phyloP scores from a whole-genome alignment of 2,329 filamentous ascomycete genomes.

The Colletotrichum tamarilloi region DNA sequence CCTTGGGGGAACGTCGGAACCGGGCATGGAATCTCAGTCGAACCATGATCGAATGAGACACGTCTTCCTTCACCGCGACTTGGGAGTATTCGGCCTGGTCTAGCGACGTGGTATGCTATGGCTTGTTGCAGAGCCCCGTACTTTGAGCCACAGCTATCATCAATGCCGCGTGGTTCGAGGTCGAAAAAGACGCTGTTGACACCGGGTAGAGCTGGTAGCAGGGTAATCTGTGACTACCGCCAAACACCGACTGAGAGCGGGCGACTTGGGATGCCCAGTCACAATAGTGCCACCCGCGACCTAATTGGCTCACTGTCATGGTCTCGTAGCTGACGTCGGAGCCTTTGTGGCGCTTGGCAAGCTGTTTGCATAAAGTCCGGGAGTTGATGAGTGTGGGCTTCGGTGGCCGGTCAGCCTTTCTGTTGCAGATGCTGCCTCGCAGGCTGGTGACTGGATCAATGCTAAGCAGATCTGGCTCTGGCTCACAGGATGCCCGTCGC shows the following conservation, averaged over 20 bases:
- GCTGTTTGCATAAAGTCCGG: conserved; percentile 47
- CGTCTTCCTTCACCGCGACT: conserved; percentile 8
- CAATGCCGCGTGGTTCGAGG: conserved; percentile 7
- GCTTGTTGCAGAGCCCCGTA: background rate
- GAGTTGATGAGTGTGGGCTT: conserved; percentile 35
- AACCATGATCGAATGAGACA: conserved; percentile 34
- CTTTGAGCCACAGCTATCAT: background rate
- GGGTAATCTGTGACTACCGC: conserved; percentile 17
- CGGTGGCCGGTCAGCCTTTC: conserved; percentile 35
- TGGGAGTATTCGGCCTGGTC: background rate
- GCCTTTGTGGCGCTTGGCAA: conserved; percentile 33
- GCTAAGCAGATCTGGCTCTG: conserved; percentile 13
- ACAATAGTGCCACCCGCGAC: background rate
- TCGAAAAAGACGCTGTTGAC: background rate
- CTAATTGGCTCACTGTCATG: conserved; percentile 26
- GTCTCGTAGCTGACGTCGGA: background rate
- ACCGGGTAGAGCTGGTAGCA: conserved; percentile 8
- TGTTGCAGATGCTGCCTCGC: conserved; percentile 42
- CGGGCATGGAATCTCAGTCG: conserved; percentile 24
- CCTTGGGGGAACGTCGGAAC: conserved; percentile 9
- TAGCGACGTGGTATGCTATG: conserved; percentile 5
- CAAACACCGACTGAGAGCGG: conserved; percentile 11
- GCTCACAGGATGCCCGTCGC: conserved; percentile 29
- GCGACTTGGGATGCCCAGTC: conserved; percentile 19
- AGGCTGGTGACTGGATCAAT: conserved; percentile 35